These are phyloP conservation scores for Herpetomonas tarakana DNA, from an alignment of 208 protist species.

Conservation along the genomic window DNA sequence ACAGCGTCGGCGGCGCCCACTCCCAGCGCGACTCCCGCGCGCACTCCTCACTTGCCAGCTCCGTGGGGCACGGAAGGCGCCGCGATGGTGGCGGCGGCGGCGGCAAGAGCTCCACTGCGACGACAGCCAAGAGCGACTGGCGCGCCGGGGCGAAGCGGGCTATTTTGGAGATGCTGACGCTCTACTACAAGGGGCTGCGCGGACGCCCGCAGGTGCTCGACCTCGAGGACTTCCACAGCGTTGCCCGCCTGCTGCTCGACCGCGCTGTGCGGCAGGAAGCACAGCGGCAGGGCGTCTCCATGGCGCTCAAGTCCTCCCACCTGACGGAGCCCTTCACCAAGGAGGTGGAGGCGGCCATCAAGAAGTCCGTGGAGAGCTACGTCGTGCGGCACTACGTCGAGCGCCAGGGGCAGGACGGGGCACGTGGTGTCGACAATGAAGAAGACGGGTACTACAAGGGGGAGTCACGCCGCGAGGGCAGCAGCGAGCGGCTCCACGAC, in stretches of 20 bases:
- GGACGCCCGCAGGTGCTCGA: conserved; percentile 57
- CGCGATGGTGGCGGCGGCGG: background rate
- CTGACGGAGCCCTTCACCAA: conserved; percentile 36
- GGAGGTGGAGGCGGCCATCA: conserved; percentile 47
- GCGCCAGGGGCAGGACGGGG: background rate
- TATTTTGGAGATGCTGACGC: conserved; percentile 75
- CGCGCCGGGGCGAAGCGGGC: conserved; percentile 66
- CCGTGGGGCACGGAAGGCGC: conserved; percentile 8
- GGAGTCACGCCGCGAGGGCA: conserved; percentile 47
- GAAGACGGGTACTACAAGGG: conserved; percentile 16
- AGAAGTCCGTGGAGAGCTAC: conserved; percentile 78
- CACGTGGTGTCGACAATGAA: background rate
- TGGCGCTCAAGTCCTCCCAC: conserved; percentile 59
- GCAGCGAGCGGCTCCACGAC: too few species aligned
- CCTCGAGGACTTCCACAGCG: conserved; percentile 41
- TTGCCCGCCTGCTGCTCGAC: conserved; percentile 62
- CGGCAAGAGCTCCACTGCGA: background rate
- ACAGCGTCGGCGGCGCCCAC: background rate
- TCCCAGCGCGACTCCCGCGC: too few species aligned
- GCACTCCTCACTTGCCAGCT: too few species aligned
- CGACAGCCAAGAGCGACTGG: conserved; percentile 40
- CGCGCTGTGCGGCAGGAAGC: conserved; percentile 63
- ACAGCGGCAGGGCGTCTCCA: conserved; percentile 45
- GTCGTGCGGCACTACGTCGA: conserved; percentile 53
- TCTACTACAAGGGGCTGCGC: conserved; percentile 52